A percentile compares a stretch with the other conserved stretches of the same genome.
phyloP scores from a whole-genome alignment of 192 early-diverging fungal species.

The Chytriomyces hyalinus region DNA sequence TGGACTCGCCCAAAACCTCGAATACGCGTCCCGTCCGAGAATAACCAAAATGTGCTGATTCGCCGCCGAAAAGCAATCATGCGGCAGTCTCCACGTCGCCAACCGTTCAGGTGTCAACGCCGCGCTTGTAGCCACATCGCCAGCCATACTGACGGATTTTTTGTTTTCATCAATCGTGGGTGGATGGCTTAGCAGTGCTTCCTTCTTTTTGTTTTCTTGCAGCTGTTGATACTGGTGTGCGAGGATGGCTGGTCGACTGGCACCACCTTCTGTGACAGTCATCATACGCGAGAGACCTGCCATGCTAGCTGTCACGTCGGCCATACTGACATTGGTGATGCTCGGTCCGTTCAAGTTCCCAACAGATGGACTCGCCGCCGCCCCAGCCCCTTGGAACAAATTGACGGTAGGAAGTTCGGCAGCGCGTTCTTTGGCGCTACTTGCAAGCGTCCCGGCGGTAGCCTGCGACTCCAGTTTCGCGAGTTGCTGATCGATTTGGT shows the following conservation, averaged over 20 bases:
- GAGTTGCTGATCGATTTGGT: conserved; percentile 11
- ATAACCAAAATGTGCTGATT: conserved; percentile 14
- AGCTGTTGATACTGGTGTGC: conserved; percentile 20
- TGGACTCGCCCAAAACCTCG: conserved; percentile 24
- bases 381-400: conserved; percentile 5
- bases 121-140: conserved; percentile 7
- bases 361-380: conserved; percentile 1
- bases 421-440: background rate
- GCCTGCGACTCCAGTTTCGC: conserved; percentile 10
- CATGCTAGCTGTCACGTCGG: conserved; percentile 10
- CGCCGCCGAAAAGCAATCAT: conserved; percentile 21
- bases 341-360: background rate
- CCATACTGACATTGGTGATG: background rate
- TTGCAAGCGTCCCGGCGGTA: background rate
- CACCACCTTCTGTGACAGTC: conserved; percentile 9
- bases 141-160: background rate
- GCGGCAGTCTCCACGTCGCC: conserved; percentile 18
- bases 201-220: conserved; percentile 7
- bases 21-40: conserved; percentile 1
- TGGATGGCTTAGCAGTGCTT: background rate
- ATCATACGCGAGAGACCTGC: conserved; percentile 9
- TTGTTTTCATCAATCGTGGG: conserved; percentile 20
- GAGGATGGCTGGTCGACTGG: conserved; percentile 6
- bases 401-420: background rate
- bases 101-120: conserved; percentile 8